Conservation (phyloP, 352 stramenopile genomes). For the Phytopythium vexans region DNA sequence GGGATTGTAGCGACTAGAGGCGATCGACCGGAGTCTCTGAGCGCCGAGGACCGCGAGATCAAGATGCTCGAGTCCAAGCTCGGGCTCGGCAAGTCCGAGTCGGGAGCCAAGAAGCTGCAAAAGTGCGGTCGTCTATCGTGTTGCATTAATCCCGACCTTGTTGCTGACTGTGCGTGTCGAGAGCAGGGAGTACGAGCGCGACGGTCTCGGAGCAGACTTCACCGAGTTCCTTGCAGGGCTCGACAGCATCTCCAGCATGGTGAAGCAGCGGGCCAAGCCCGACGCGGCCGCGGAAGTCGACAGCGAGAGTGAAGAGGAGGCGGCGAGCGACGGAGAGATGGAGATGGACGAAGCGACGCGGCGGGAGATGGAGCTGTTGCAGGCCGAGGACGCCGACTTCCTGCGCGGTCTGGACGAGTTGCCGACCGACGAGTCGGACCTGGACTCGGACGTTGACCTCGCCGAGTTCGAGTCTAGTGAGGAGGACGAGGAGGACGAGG, state of each 20-base stretch:
- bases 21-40: constrained; percentile 14
- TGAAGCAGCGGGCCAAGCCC: constrained; percentile 47
- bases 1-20: not conserved
- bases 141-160: not conserved
- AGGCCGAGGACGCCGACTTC: constrained; percentile 82
- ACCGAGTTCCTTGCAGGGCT: constrained; percentile 68
- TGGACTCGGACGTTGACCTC: constrained; percentile 64
- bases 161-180: constrained; percentile 11
- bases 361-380: constrained; percentile 66
- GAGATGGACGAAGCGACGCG: constrained; percentile 84
- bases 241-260: constrained; percentile 75
- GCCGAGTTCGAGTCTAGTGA: constrained; percentile 65
- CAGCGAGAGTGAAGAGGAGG: constrained; percentile 21
- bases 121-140: constrained; percentile 30
- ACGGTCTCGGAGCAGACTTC: constrained; percentile 82
- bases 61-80: constrained; percentile 74
- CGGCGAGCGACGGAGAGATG: constrained; percentile 20
- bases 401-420: constrained; percentile 81
- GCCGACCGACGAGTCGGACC: constrained; percentile 78
- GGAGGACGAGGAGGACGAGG: constrained; percentile 36
- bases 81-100: constrained; percentile 45
- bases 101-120: constrained; percentile 60
- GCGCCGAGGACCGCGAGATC: constrained; percentile 57
- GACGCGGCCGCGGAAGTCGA: constrained; percentile 20
- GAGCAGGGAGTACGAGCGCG: constrained; percentile 69